A percentile compares a stretch with the other conserved stretches of the same genome.
phyloP scores from a whole-genome alignment of 768 basidiomycete species.

The Arthromyces matolae region DNA sequence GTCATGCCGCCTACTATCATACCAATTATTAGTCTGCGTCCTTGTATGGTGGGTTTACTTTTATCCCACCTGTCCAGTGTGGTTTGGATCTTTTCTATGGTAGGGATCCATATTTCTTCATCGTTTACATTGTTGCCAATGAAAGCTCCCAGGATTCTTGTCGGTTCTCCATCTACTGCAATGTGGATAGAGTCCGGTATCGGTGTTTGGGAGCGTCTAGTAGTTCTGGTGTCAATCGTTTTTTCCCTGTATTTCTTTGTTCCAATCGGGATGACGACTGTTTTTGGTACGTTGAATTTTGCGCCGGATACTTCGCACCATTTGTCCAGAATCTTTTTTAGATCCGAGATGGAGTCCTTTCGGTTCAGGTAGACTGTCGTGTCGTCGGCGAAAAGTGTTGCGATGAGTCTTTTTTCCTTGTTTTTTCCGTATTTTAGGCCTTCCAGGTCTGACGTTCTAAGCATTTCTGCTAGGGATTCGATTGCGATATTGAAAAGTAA shows the following conservation, averaged over 20 bases:
- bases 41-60: constrained; percentile 28
- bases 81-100: constrained; percentile 23
- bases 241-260: constrained; percentile 12
- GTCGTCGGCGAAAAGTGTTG: constrained; percentile 32
- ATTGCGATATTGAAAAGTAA: constrained; percentile 38
- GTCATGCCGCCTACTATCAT: too few relatives aligned
- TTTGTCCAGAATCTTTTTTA: constrained; percentile 24
- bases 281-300: constrained; percentile 41
- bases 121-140: constrained; percentile 26
- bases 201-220: neutral
- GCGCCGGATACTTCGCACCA: constrained; percentile 42
- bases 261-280: constrained; percentile 35
- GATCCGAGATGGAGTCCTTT: constrained; percentile 21
- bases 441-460: constrained; percentile 26
- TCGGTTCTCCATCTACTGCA: too few relatives aligned
- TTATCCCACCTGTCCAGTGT: constrained; percentile 20
- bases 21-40: too few relatives aligned
- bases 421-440: constrained; percentile 19
- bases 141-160: constrained; percentile 28
- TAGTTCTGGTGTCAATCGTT: constrained; percentile 5
- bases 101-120: constrained; percentile 21
- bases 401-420: constrained; percentile 33
- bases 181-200: constrained; percentile 16
- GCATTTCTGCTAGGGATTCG: constrained; percentile 31
- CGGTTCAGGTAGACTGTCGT: constrained; percentile 33